Conservation (phyloP, 257 asterid genomes). For the Ilex aquifolium region DNA sequence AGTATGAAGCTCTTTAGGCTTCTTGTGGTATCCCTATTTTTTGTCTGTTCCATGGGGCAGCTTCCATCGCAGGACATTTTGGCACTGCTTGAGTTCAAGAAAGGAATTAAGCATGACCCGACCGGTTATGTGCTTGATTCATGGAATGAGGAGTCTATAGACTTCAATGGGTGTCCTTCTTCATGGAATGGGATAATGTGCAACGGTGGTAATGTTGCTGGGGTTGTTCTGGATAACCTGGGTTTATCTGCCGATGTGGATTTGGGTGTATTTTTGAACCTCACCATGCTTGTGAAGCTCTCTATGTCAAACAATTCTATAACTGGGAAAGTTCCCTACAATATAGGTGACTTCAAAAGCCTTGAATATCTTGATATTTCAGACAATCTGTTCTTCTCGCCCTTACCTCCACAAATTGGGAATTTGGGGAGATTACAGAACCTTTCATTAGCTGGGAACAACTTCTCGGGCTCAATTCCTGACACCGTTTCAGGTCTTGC, state of each 20-base stretch:
- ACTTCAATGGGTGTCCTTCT: conserved; percentile 95
- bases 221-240: conserved; percentile 75
- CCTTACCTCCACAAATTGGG: conserved; percentile 70
- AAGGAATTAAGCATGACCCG: conserved; percentile 89
- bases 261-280: conserved; percentile 69
- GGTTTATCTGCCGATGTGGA: conserved; percentile 68
- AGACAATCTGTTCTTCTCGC: conserved; percentile 54
- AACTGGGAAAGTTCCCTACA: conserved; percentile 50
- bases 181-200: conserved; percentile 99
- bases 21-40: conserved; percentile 39
- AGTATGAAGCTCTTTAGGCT: conserved; percentile 56
- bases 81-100: conserved; percentile 82
- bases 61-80: conserved; percentile 91
- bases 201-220: conserved; percentile 90
- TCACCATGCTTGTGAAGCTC: conserved; percentile 82
- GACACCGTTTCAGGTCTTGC: conserved; percentile 54
- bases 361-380: conserved; percentile 78
- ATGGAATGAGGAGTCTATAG: conserved; percentile 96
- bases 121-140: conserved; percentile 81
- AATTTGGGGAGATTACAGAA: conserved; percentile 48
- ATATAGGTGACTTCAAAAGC: conserved; percentile 59
- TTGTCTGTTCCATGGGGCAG: conserved; percentile 57
- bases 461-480: conserved; percentile 72
- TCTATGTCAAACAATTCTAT: conserved; percentile 81
- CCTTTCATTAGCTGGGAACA: conserved; percentile 78